Evolutionary conservation across 345 rosid genomes (phyloP), one percentile per base, ranked within the genome.

Genomic region (Corymbia maculata): DNA sequence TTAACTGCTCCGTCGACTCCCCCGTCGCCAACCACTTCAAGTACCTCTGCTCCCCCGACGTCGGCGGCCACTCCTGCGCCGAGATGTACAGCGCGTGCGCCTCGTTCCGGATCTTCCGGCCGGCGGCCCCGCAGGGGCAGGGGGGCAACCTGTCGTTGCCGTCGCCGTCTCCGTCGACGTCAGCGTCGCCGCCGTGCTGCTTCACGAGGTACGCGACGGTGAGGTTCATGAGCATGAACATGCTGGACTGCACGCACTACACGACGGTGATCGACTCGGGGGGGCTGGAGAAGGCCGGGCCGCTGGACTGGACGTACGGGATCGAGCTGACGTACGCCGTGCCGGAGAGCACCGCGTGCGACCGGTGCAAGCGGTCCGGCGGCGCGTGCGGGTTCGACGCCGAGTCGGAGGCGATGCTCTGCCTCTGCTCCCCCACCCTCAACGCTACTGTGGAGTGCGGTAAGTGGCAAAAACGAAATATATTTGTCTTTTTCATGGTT

Each of bases 261-360:
- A 92, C 96, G 3, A 94, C 95, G 24, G 90, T 96, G 80, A 88
- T 95, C 47, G 93, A 93, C 70, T 86, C 89, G 4, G 97, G 96
- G 15, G 88, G 86, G 32, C 90, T 96, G 92, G 93, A 88, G 87
- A 95, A 94, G 22, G 87, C 93, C 42, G 93, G 91, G 7, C 98
- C 99, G 5, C 19, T 90, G 88, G 99, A 96, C 90, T 97, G 99
- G 99, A 93, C 93, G 16, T 97, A 96, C 22, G 98, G 98, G n/a
- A 94, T 97, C 32, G 93, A 94, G 85, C 90, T 97, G 85, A 93
- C 96, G 3, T 96, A 87, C 64, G 90, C 95, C 8, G 88, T 92
- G 55, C 97, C 99, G 4, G 97, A 97, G 9, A 93, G 93, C 22
- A 52, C 86, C 16, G 99, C 97, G 11, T 97, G 99, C 84, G 94